Evolutionary conservation across 1,284 basidiomycete genomes (phyloP).

Genomic region (Stygiomarasmius scandens): DNA sequence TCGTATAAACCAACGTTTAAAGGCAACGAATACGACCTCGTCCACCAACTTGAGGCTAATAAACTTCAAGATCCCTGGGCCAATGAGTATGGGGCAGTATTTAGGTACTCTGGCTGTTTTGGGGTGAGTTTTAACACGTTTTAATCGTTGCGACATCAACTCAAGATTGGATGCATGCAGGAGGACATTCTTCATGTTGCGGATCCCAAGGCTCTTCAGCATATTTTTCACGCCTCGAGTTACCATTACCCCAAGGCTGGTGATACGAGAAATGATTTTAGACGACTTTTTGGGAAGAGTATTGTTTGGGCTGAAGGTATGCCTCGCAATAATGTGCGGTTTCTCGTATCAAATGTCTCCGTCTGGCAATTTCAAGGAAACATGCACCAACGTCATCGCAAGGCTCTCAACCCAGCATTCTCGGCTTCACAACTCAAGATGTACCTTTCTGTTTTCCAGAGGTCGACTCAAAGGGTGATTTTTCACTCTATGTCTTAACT

Average conservation of each 20-base stretch:
- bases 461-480: too few relatives aligned
- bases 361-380: slow-evolving; percentile 16
- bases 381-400: slow-evolving; percentile 28
- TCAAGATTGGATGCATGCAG: slow-evolving; percentile 4
- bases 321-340: neutral
- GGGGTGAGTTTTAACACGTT: slow-evolving; percentile 23
- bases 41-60: slow-evolving; percentile 31
- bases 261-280: slow-evolving; percentile 4
- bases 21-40: slow-evolving; percentile 28
- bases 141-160: neutral
- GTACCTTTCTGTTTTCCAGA: slow-evolving; percentile 27
- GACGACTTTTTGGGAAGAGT: slow-evolving; percentile 22
- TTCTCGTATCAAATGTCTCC: neutral
- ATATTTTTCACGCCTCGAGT: slow-evolving; percentile 29
- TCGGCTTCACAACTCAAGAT: slow-evolving; percentile 24
- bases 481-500: too few relatives aligned
- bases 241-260: slow-evolving; percentile 26
- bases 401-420: slow-evolving; percentile 33
- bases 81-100: slow-evolving; percentile 30
- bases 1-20: too few relatives aligned
- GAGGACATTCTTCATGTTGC: slow-evolving; percentile 24
- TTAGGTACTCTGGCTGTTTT: slow-evolving; percentile 25
- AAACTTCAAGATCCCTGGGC: slow-evolving; percentile 29
- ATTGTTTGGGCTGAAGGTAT: slow-evolving; percentile 24
- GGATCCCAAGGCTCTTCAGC: slow-evolving; percentile 28